Evolutionary conservation across 2,329 filamentous ascomycete genomes (phyloP), one percentile per base, ranked within the genome.

Genomic region (Diaporthe nobilis): DNA sequence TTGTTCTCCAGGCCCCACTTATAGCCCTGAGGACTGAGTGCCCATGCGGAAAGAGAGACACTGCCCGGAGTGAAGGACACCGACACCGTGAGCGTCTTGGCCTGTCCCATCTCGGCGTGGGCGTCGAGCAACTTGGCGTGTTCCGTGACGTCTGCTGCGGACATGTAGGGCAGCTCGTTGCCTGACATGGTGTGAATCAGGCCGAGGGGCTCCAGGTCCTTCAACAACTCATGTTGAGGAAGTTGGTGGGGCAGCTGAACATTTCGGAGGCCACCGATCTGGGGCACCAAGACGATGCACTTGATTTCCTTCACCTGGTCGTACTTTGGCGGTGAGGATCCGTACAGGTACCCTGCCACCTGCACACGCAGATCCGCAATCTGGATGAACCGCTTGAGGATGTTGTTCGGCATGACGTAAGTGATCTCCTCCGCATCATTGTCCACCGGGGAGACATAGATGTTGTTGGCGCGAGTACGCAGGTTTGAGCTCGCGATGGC

Each of bases 341-440:
- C 97, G 83, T 99, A 99, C 0, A 99, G 90, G 83, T 98, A 99
- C 1, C 96, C 97, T 22, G 96, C 96, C 68, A 99, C 96, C 85
- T 99, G 97, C 20, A 98, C 96, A 65, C 97, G 94, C 74, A 99
- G 91, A 87, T 99, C 97, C 63, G 97, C 94, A 82, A 99, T 97
- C 34, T 95, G 97, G 86, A 99, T 98, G 88, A 99, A 99, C 78
- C 95, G 94, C 90, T 98, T 98, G 81, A 99, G 90, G 67, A 99
- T 93, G 84, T 99, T 99, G 91, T 98, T 99, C 0, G 97, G 97
- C 95, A 99, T 98, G 81, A 99, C 94, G 81, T 98, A 99, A 0
- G 96, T 99, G 82, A 94, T 94, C 81, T 96, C 95, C 76, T 98
- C 95, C 78, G 97, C 91, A 72, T 95, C 94, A 79, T 96, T 94